A percentile compares a stretch with the other conserved stretches of the same genome.
phyloP scores from a whole-genome alignment of 2,329 filamentous ascomycete genomes.

The Fusarium subglutinans region DNA sequence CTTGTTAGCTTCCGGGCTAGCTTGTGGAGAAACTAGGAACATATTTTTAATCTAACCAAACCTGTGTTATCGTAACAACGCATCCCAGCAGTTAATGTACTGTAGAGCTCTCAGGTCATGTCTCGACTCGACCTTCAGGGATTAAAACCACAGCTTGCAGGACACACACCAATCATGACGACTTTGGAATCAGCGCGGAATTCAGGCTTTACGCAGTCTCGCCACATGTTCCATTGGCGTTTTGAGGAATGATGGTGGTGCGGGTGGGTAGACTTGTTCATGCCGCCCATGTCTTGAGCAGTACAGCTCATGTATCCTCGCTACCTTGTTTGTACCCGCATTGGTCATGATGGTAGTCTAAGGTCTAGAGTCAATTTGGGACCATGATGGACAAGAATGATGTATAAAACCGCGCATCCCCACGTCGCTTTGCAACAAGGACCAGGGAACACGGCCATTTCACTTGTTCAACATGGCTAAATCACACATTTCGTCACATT shows the following conservation, averaged over 20 bases:
- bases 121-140: background rate
- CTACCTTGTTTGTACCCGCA: constrained; percentile 4
- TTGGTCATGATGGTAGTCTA: constrained; percentile 5
- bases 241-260: constrained; percentile 12
- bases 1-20: constrained; percentile 9
- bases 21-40: background rate
- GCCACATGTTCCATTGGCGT: constrained; percentile 12
- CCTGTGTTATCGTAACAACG: background rate
- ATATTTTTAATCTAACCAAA: background rate
- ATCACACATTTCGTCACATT: constrained; percentile 48
- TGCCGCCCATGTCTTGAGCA: background rate
- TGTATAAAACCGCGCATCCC: constrained; percentile 27
- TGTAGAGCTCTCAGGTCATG: background rate
- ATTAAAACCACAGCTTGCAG: background rate
- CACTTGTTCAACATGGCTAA: constrained; percentile 26
- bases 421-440: background rate
- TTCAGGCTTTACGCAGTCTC: background rate
- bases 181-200: background rate
- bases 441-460: background rate
- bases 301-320: constrained; percentile 2
- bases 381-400: background rate
- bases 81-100: constrained; percentile 2
- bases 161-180: constrained; percentile 9
- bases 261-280: constrained; percentile 4
- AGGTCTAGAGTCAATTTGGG: constrained; percentile 2